Conservation (phyloP, 2,329 filamentous ascomycete species). For the Fusarium drepaniforme region DNA sequence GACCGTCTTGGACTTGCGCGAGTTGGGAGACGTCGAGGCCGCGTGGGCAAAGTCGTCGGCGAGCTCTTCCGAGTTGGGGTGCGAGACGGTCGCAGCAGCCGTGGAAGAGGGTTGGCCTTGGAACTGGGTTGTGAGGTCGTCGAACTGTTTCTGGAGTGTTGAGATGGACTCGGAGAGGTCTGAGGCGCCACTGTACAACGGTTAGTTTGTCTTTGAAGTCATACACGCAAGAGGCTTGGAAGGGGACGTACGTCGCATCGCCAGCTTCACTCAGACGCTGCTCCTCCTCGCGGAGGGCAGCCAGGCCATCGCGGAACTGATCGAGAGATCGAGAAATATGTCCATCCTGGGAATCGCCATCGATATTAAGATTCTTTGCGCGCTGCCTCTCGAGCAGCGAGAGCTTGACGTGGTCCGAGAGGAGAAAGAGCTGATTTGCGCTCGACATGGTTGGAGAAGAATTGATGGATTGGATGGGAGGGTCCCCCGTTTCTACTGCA, state of each 20-base stretch:
- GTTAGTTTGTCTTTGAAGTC: neutral
- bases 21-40: conserved; percentile 53
- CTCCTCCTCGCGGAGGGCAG: conserved; percentile 74
- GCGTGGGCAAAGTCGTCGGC: conserved; percentile 75
- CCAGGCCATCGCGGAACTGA: conserved; percentile 84
- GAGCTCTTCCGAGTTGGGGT: conserved; percentile 74
- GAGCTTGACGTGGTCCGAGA: conserved; percentile 97
- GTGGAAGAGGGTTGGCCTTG: conserved; percentile 70
- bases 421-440: conserved; percentile 85
- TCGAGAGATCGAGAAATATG: conserved; percentile 91
- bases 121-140: conserved; percentile 85
- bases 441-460: conserved; percentile 54
- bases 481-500: neutral
- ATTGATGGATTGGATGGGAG: neutral
- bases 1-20: conserved; percentile 75
- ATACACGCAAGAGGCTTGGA: conserved; percentile 1
- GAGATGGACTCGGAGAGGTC: conserved; percentile 73
- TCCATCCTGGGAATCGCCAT: conserved; percentile 84
- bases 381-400: conserved; percentile 93
- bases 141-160: conserved; percentile 78
- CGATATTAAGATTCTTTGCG: conserved; percentile 82
- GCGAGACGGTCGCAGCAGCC: conserved; percentile 63
- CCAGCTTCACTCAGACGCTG: conserved; percentile 72
- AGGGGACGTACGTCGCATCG: conserved; percentile 68
- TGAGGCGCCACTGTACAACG: conserved; percentile 57